These are phyloP conservation scores for Cerioporus squamosus DNA, from an alignment of 1,284 basidiomycete species.

Conservation along the genomic window DNA sequence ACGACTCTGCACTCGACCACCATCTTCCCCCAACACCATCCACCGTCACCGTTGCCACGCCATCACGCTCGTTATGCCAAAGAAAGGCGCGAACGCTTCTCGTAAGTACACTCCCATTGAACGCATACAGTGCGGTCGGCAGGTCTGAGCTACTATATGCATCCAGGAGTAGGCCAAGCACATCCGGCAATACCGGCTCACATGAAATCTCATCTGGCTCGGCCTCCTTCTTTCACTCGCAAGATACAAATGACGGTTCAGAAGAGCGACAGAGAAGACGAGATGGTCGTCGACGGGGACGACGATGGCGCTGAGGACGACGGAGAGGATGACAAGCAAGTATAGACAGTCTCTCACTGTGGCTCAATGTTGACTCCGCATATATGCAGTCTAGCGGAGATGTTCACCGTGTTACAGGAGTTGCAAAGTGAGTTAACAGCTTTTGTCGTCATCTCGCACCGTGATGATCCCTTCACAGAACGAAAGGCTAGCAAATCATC, in stretches of 20 bases:
- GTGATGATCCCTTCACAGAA: slow-evolving; percentile 22
- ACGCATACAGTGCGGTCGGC: neutral
- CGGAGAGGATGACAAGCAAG: slow-evolving; percentile 33
- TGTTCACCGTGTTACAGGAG: slow-evolving; percentile 37
- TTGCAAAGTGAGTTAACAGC: slow-evolving; percentile 31
- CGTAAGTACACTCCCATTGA: slow-evolving; percentile 4
- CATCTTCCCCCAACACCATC: no score
- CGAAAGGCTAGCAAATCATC: slow-evolving; percentile 36
- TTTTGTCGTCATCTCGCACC: neutral
- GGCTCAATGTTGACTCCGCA: neutral
- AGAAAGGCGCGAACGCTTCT: neutral
- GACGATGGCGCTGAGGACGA: slow-evolving; percentile 22
- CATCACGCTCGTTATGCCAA: neutral
- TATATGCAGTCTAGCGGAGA: slow-evolving; percentile 32
- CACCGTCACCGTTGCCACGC: neutral
- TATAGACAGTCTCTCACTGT: neutral
- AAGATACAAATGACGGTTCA: neutral
- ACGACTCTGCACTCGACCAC: no score
- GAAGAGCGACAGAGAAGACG: neutral
- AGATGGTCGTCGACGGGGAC: slow-evolving; percentile 17
- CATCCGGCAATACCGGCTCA: neutral
- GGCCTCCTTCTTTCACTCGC: neutral
- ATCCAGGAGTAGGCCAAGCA: neutral
- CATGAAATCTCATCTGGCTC: slow-evolving; percentile 2
- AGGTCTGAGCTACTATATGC: neutral